A percentile compares a stretch with the other conserved stretches of the same genome.
Evolutionary conservation across 2,329 filamentous ascomycete genomes (phyloP).

Genomic region (Diplodia sapinea): DNA sequence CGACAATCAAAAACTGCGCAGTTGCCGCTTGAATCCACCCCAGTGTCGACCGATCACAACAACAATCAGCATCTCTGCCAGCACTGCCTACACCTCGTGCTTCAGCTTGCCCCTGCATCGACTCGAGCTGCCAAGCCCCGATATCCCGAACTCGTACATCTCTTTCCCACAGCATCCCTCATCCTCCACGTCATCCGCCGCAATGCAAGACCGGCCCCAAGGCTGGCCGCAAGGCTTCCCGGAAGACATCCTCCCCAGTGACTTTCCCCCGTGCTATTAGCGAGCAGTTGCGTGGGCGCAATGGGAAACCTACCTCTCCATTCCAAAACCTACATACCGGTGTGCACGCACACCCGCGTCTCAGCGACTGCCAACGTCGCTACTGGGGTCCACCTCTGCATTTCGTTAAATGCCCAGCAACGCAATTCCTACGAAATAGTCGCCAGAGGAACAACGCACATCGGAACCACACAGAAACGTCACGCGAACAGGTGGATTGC

Average conservation of each 20-base stretch:
- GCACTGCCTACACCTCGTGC: background rate
- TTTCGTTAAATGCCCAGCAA: background rate
- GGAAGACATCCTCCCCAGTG: constrained; percentile 11
- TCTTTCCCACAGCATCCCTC: background rate
- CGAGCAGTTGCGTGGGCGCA: background rate
- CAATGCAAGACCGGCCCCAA: background rate
- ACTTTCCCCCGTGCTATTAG: constrained; percentile 22
- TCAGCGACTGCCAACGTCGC: background rate
- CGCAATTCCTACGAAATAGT: background rate
- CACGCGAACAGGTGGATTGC: background rate
- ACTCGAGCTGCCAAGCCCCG: background rate
- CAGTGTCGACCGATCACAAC: background rate
- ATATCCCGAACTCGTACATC: background rate
- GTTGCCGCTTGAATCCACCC: background rate
- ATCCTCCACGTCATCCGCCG: too few species aligned
- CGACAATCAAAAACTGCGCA: background rate
- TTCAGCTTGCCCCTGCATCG: background rate
- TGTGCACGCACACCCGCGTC: background rate
- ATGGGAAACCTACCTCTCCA: background rate
- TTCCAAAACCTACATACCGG: too few species aligned
- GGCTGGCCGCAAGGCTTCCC: background rate
- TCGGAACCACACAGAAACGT: background rate
- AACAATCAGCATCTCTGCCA: background rate
- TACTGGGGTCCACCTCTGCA: background rate
- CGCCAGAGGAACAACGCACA: background rate